phyloP scores from a whole-genome alignment of 177 flowering plant species.

The Tripterygium wilfordii region DNA sequence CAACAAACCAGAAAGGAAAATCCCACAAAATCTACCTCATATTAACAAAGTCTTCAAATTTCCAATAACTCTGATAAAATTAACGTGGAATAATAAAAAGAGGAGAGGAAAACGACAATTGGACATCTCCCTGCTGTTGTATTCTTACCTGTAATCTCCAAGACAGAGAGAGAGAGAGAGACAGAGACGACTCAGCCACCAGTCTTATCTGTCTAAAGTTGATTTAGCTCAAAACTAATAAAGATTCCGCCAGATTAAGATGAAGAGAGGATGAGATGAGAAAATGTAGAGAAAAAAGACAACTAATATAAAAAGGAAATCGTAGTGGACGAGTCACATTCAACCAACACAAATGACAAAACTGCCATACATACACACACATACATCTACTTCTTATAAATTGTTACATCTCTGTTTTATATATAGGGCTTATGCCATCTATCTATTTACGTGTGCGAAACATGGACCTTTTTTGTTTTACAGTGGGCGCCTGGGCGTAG shows the following conservation, averaged over 20 bases:
- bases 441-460: too few species aligned
- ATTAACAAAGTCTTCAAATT: not conserved
- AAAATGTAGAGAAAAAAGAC: not conserved
- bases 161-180: slow-evolving; percentile 4
- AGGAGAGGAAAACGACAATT: not conserved
- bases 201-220: slow-evolving; percentile 19
- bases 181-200: slow-evolving; percentile 15
- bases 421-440: too few species aligned
- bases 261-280: slow-evolving; percentile 3
- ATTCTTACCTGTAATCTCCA: slow-evolving; percentile 11
- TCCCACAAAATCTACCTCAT: slow-evolving; percentile 8
- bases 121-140: not conserved
- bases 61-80: too few species aligned
- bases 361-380: too few species aligned
- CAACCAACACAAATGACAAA: slow-evolving; percentile 1
- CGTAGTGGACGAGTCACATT: slow-evolving; percentile 22
- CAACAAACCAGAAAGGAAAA: slow-evolving; percentile 7
- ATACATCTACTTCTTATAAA: too few species aligned
- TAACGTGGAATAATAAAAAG: not conserved
- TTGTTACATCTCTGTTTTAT: too few species aligned
- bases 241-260: slow-evolving; percentile 16
- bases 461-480: too few species aligned
- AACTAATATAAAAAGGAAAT: not conserved
- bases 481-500: too few species aligned
- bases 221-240: slow-evolving; percentile 12